Percentiles rank a stretch among this genome's conserved stretches.
These are phyloP conservation scores for Novymonas esmeraldas DNA, from an alignment of 208 protist species.

Conservation along the genomic window DNA sequence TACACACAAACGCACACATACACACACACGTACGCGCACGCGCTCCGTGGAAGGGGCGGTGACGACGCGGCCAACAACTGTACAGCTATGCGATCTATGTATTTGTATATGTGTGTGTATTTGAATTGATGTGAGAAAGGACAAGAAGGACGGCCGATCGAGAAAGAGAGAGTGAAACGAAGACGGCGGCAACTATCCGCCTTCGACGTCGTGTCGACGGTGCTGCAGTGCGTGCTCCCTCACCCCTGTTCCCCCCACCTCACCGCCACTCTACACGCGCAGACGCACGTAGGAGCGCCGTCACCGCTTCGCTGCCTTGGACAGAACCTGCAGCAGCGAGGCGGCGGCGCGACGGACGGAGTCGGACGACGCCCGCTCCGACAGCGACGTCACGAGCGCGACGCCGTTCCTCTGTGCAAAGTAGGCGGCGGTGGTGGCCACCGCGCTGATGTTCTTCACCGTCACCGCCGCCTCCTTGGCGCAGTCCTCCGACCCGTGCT, in stretches of 20 bases:
- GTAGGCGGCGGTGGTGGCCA: constrained; percentile 48
- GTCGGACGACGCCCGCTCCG: constrained; percentile 70
- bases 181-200: no score
- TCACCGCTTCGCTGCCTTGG: constrained; percentile 27
- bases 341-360: constrained; percentile 63
- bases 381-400: constrained; percentile 48
- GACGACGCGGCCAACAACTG: no score
- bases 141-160: not conserved
- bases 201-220: no score
- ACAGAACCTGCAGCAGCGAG: constrained; percentile 70
- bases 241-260: not conserved
- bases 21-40: no score
- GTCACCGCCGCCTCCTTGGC: constrained; percentile 84
- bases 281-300: no score
- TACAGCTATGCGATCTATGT: constrained; percentile 4
- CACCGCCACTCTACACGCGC: not conserved
- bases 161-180: no score
- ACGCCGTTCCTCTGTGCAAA: constrained; percentile 53
- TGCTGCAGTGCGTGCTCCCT: not conserved
- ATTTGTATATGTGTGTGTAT: no score
- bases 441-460: constrained; percentile 81
- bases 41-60: no score
- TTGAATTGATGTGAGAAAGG: not conserved
- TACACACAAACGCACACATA: no score
- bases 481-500: constrained; percentile 85